These are phyloP conservation scores for Agapanthus africanus DNA, from an alignment of 106 monocot genomes.

Conservation along the genomic window DNA sequence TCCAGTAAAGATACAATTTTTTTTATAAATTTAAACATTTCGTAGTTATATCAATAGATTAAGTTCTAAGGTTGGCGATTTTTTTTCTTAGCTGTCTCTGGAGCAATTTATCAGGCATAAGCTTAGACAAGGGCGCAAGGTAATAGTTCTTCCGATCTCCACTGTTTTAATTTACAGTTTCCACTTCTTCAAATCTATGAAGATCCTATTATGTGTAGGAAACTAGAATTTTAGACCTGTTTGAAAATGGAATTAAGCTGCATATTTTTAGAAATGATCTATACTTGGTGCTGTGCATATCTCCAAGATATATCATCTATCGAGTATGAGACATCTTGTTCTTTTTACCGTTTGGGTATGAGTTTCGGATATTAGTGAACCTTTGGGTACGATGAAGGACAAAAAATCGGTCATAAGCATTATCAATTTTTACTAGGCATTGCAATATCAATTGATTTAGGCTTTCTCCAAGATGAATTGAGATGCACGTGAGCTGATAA, in stretches of 20 bases:
- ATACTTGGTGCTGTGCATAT: too few relatives aligned
- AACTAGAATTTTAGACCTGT: neutral
- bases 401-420: too few relatives aligned
- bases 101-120: slow-evolving; percentile 54
- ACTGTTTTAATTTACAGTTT: neutral
- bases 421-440: too few relatives aligned
- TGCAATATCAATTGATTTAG: slow-evolving; percentile 4
- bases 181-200: neutral
- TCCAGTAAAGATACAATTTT: slow-evolving; percentile 37
- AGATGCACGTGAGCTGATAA: neutral
- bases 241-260: too few relatives aligned
- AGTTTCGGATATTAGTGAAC: too few relatives aligned
- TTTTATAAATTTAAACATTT: slow-evolving; percentile 1
- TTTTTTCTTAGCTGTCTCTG: slow-evolving; percentile 41
- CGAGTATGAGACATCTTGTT: too few relatives aligned
- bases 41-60: neutral
- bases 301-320: too few relatives aligned
- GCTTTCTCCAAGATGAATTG: neutral
- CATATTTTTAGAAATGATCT: too few relatives aligned
- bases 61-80: neutral
- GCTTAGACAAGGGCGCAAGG: slow-evolving; percentile 56
- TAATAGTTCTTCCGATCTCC: slow-evolving; percentile 9
- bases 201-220: neutral
- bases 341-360: too few relatives aligned
- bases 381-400: too few relatives aligned